Conservation (phyloP, 805 yeast genomes). For the Sugiyamaella marilandica region DNA sequence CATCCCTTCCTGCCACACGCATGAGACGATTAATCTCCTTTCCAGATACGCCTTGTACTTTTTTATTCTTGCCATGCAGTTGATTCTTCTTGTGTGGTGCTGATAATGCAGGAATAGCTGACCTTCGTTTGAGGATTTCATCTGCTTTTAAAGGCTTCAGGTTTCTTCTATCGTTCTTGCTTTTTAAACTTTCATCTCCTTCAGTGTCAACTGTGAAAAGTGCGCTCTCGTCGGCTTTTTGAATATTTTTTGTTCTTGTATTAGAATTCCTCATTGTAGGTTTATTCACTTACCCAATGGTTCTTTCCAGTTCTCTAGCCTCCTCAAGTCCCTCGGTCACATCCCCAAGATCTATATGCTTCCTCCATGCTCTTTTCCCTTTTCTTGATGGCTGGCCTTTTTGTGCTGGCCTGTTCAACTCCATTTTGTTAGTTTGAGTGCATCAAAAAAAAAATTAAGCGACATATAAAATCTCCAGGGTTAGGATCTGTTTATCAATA, state of each 20-base stretch:
- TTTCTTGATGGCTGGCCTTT: constrained; percentile 76
- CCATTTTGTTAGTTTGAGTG: constrained; percentile 22
- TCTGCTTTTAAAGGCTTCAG: constrained; percentile 48
- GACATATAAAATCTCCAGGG: neutral
- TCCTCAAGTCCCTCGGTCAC: constrained; percentile 67
- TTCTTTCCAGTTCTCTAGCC: constrained; percentile 52
- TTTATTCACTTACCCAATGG: constrained; percentile 37
- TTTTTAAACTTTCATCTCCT: constrained; percentile 46
- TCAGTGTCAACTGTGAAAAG: constrained; percentile 64
- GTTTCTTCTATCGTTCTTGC: constrained; percentile 38
- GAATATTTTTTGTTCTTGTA: constrained; percentile 14
- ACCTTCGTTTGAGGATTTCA: constrained; percentile 70
- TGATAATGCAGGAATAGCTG: constrained; percentile 67
- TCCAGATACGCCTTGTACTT: constrained; percentile 58
- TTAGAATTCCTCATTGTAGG: neutral
- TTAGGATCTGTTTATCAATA: neutral
- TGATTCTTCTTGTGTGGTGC: constrained; percentile 35
- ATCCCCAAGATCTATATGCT: constrained; percentile 82
- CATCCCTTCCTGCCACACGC: constrained; percentile 70
- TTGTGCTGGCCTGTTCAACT: constrained; percentile 50
- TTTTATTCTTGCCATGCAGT: constrained; percentile 32
- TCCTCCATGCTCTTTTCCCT: constrained; percentile 90
- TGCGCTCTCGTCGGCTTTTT: constrained; percentile 34
- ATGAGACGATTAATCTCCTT: constrained; percentile 61
- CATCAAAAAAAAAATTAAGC: neutral